Percentiles rank a stretch among this genome's conserved stretches.
Evolutionary conservation across 768 basidiomycete species (phyloP).

Genomic region (Leccinum longicurvipes): DNA sequence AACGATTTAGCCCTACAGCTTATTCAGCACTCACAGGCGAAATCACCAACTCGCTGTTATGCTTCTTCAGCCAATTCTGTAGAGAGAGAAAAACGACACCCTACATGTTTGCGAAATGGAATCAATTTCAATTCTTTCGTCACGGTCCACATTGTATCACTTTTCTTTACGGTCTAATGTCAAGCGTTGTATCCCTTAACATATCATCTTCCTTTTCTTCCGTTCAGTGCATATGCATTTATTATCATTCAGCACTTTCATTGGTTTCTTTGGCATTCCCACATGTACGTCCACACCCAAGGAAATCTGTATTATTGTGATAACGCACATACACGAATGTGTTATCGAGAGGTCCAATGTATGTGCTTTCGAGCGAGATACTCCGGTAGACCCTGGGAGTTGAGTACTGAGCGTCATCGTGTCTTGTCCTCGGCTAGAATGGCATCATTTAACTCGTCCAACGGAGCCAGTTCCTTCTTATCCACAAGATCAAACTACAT

Average conservation of each 20-base stretch:
- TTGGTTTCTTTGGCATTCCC: background rate
- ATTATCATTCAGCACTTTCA: background rate
- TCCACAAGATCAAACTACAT: constrained; percentile 88
- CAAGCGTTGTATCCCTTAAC: background rate
- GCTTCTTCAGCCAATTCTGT: background rate
- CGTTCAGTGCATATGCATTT: constrained; percentile 4
- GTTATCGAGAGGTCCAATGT: constrained; percentile 9
- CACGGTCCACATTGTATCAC: background rate
- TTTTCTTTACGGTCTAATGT: background rate
- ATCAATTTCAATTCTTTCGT: background rate
- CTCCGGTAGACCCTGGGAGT: background rate
- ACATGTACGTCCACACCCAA: constrained; percentile 1
- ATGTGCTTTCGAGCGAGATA: too few relatives aligned
- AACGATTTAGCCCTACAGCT: constrained; percentile 44
- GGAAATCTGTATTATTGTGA: constrained; percentile 8
- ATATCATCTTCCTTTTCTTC: background rate
- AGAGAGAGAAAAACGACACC: background rate
- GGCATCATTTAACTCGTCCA: constrained; percentile 93
- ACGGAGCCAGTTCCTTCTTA: constrained; percentile 90
- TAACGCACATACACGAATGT: constrained; percentile 10
- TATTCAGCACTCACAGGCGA: background rate
- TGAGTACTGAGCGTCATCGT: constrained; percentile 15
- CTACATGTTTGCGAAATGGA: background rate
- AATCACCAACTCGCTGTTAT: constrained; percentile 2
- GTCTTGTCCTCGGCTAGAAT: constrained; percentile 62